Percentiles rank a stretch among this genome's conserved stretches.
Evolutionary conservation across 2,329 filamentous ascomycete species (phyloP).

Genomic region (Ophiocordyceps australis): DNA sequence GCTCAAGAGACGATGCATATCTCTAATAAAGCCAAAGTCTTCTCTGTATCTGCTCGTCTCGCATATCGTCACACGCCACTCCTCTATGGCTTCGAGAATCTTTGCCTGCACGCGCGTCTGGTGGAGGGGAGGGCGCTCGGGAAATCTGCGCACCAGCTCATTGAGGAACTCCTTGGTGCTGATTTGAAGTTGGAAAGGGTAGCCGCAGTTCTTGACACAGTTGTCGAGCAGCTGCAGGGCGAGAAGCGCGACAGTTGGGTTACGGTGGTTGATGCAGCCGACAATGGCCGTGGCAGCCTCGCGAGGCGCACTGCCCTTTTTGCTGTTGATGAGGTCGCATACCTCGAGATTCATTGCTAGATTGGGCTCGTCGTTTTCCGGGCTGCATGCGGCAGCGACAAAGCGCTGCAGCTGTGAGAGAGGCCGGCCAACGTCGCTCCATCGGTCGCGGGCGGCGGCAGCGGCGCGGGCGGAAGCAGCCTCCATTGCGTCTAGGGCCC

Average conservation of each 20-base stretch:
- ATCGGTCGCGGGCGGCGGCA: conserved; percentile 84
- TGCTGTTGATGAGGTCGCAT: conserved; percentile 86
- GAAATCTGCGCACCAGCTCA: conserved; percentile 89
- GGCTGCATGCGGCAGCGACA: conserved; percentile 90
- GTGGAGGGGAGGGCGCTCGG: conserved; percentile 77
- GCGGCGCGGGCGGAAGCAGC: conserved; percentile 91
- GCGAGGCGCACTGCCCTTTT: conserved; percentile 88
- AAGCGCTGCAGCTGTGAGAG: conserved; percentile 85
- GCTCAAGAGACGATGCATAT: conserved; percentile 90
- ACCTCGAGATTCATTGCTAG: conserved; percentile 94
- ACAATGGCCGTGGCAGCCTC: conserved; percentile 91
- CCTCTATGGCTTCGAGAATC: conserved; percentile 91
- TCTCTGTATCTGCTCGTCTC: conserved; percentile 96
- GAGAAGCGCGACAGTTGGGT: conserved; percentile 82
- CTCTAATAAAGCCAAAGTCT: conserved; percentile 85
- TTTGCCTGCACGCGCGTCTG: conserved; percentile 74
- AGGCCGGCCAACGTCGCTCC: conserved; percentile 62
- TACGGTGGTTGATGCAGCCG: conserved; percentile 89
- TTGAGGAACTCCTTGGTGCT: conserved; percentile 98
- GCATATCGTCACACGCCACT: conserved; percentile 97
- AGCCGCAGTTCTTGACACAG: conserved; percentile 98
- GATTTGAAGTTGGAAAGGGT: conserved; percentile 96
- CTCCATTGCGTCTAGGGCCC: conserved; percentile 62
- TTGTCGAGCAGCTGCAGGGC: conserved; percentile 90
- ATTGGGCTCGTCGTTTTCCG: conserved; percentile 95